Evolutionary conservation across 2,329 filamentous ascomycete species (phyloP).

Genomic region (Colletotrichum australisinense): DNA sequence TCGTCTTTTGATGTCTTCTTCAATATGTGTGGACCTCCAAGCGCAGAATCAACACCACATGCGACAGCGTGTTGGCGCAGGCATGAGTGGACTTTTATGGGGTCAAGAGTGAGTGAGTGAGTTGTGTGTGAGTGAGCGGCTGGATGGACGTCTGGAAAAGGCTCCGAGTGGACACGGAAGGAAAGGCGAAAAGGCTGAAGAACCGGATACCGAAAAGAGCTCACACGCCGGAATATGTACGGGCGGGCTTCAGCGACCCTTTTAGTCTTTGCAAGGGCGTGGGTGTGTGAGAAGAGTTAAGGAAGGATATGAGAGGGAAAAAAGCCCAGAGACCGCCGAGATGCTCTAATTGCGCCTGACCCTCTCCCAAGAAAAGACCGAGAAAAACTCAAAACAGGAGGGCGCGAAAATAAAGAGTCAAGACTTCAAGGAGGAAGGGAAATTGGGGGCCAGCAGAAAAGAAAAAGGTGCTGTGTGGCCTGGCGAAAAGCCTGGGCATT

Average conservation of each 20-base stretch:
- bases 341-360: not conserved
- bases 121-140: not conserved
- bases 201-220: not conserved
- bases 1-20: not conserved
- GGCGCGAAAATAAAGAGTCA: not conserved
- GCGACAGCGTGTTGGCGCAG: not conserved
- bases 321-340: not conserved
- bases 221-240: not conserved
- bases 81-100: not conserved
- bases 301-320: not conserved
- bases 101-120: not conserved
- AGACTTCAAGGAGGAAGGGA: not conserved
- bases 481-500: not conserved
- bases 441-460: not conserved
- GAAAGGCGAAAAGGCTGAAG: not conserved
- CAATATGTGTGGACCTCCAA: not conserved
- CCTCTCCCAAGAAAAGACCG: slow-evolving; percentile 20
- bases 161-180: not conserved
- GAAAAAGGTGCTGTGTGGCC: not conserved
- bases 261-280: not conserved
- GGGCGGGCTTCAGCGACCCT: not conserved
- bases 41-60: not conserved
- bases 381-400: not conserved
- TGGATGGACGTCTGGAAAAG: not conserved
- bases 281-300: not conserved